phyloP scores from a whole-genome alignment of 257 asterid genomes.

The Buddleja alternifolia region DNA sequence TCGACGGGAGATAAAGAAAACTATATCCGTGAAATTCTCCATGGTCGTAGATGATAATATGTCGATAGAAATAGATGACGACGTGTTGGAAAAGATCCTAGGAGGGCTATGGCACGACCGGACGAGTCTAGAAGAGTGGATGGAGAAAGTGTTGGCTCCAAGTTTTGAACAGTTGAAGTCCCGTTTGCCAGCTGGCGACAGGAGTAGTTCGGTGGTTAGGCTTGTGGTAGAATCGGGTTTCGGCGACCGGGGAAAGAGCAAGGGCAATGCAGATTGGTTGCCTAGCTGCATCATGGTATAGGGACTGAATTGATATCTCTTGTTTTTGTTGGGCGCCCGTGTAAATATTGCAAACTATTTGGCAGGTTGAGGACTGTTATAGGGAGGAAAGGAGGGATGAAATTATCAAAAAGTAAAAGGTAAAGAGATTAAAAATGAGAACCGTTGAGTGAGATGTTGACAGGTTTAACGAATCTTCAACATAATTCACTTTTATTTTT shows the following conservation, averaged over 20 bases:
- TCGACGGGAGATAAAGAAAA: slow-evolving; percentile 76
- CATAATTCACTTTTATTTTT: slow-evolving; percentile 26
- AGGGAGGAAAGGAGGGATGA: neutral
- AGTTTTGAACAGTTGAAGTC: slow-evolving; percentile 55
- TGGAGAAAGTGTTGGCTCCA: slow-evolving; percentile 60
- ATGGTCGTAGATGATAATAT: slow-evolving; percentile 46
- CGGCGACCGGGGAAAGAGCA: slow-evolving; percentile 34
- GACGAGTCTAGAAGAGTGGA: slow-evolving; percentile 68
- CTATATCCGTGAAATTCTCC: slow-evolving; percentile 59
- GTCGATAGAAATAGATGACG: slow-evolving; percentile 61
- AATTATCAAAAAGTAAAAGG: slow-evolving; percentile 30
- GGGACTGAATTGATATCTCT: slow-evolving; percentile 34
- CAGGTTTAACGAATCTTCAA: slow-evolving; percentile 51
- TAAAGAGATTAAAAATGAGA: slow-evolving; percentile 20
- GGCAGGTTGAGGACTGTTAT: slow-evolving; percentile 30
- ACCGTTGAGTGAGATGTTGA: slow-evolving; percentile 52
- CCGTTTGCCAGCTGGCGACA: slow-evolving; percentile 31
- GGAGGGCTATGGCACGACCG: slow-evolving; percentile 80
- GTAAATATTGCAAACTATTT: slow-evolving; percentile 52
- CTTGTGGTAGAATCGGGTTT: slow-evolving; percentile 58
- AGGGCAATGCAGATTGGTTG: slow-evolving; percentile 56
- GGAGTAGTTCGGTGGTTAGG: slow-evolving; percentile 39
- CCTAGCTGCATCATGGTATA: slow-evolving; percentile 63
- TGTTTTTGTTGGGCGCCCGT: slow-evolving; percentile 40
- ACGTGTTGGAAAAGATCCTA: slow-evolving; percentile 61